Percentiles rank a stretch among this genome's conserved stretches.
Conservation (phyloP, 2,329 filamentous ascomycete species). For the Paecilomyces formosus region DNA sequence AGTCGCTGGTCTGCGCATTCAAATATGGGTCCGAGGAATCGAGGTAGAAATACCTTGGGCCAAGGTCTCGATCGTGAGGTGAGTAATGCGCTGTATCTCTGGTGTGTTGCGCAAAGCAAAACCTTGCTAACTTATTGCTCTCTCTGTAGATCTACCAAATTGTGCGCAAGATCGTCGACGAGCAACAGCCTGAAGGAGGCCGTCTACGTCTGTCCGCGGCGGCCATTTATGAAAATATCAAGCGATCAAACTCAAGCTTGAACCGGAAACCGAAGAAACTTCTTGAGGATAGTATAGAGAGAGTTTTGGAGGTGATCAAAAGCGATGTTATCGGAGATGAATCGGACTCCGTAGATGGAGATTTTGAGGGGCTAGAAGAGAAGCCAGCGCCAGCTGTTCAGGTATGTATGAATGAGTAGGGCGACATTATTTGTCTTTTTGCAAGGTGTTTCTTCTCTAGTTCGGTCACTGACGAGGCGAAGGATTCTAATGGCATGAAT, state of each 20-base stretch:
- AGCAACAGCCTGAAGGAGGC: constrained; percentile 46
- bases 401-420: constrained; percentile 13
- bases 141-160: constrained; percentile 61
- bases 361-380: constrained; percentile 43
- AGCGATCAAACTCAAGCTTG: constrained; percentile 77
- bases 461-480: constrained; percentile 10
- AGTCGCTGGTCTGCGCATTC: background rate
- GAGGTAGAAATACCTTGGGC: constrained; percentile 41
- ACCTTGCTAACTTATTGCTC: background rate
- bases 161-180: constrained; percentile 67
- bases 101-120: background rate
- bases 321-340: constrained; percentile 53
- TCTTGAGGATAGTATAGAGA: constrained; percentile 77
- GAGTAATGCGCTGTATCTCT: constrained; percentile 3
- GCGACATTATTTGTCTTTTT: background rate
- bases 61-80: constrained; percentile 59
- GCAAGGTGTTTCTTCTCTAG: background rate
- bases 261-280: constrained; percentile 73
- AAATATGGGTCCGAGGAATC: constrained; percentile 31
- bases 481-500: constrained; percentile 58
- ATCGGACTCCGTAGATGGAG: constrained; percentile 42
- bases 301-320: constrained; percentile 67
- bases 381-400: constrained; percentile 16
- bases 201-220: constrained; percentile 49
- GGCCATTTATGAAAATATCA: constrained; percentile 70